Conservation (phyloP, 1,284 basidiomycete species). For the Leccinum ponderosum region DNA sequence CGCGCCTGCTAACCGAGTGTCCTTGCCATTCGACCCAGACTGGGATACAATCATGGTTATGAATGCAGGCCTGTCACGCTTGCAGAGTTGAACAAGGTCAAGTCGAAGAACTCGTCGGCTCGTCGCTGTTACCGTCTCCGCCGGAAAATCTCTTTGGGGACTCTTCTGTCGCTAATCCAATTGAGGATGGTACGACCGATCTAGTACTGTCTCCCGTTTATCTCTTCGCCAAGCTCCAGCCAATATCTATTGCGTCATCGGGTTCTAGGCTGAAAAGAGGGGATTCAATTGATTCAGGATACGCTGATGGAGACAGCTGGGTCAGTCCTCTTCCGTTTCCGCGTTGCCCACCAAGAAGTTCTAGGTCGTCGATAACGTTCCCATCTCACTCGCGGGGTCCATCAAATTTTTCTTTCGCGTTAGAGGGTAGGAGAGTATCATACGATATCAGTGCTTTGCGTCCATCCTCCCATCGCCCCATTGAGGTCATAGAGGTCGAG, state of each 20-base stretch:
- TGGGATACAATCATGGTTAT: constrained; percentile 80
- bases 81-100: constrained; percentile 72
- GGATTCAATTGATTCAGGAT: constrained; percentile 57
- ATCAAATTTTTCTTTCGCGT: constrained; percentile 14
- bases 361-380: constrained; percentile 48
- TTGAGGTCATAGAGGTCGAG: constrained; percentile 15
- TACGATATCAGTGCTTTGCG: constrained; percentile 12
- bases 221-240: constrained; percentile 47
- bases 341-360: constrained; percentile 53
- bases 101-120: constrained; percentile 58
- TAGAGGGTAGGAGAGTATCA: constrained; percentile 9
- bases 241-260: constrained; percentile 38
- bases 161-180: not conserved
- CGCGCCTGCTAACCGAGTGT: not conserved
- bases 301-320: constrained; percentile 50
- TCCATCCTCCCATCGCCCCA: constrained; percentile 4
- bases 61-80: constrained; percentile 63
- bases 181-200: constrained; percentile 1
- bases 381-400: constrained; percentile 11
- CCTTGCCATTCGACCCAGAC: constrained; percentile 37
- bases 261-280: constrained; percentile 33
- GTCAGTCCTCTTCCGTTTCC: constrained; percentile 45
- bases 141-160: constrained; percentile 7
- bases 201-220: constrained; percentile 59
- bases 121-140: constrained; percentile 28